Percentiles rank a stretch among this genome's conserved stretches.
These are phyloP conservation scores for Hemileccinum impolitum DNA, from an alignment of 768 basidiomycete species.

Conservation along the genomic window DNA sequence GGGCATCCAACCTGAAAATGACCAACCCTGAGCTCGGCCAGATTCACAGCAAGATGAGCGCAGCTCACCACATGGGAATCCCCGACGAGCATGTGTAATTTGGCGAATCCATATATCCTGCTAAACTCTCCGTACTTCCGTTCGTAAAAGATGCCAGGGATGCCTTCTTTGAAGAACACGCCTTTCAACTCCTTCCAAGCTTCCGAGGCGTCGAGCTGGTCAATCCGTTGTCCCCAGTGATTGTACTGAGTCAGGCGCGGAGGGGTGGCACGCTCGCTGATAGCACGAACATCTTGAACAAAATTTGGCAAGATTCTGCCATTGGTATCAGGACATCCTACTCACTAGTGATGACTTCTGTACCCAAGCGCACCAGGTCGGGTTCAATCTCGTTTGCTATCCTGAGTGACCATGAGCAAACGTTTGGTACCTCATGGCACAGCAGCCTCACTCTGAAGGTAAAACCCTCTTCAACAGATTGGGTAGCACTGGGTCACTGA, in stretches of 20 bases:
- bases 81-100: constrained; percentile 56
- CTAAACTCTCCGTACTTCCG: constrained; percentile 58
- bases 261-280: constrained; percentile 41
- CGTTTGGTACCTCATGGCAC: not conserved
- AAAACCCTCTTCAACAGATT: constrained; percentile 54
- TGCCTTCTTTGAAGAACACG: constrained; percentile 60
- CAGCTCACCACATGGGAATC: constrained; percentile 58
- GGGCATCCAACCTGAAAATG: constrained; percentile 62
- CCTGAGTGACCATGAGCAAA: constrained; percentile 27
- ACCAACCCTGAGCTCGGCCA: not conserved
- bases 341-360: constrained; percentile 51
- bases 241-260: constrained; percentile 66
- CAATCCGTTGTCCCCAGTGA: constrained; percentile 67
- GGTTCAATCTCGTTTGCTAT: constrained; percentile 47
- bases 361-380: constrained; percentile 59
- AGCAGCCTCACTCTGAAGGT: constrained; percentile 40
- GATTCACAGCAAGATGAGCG: not conserved
- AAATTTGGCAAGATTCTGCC: not conserved
- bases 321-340: not conserved
- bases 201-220: constrained; percentile 65
- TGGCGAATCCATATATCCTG: constrained; percentile 63
- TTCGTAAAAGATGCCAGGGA: constrained; percentile 67
- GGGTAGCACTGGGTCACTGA: constrained; percentile 60
- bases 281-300: constrained; percentile 48
- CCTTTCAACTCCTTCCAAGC: constrained; percentile 70